These are phyloP conservation scores for Datisca glomerata DNA, from an alignment of 306 rosid genomes.

Conservation along the genomic window DNA sequence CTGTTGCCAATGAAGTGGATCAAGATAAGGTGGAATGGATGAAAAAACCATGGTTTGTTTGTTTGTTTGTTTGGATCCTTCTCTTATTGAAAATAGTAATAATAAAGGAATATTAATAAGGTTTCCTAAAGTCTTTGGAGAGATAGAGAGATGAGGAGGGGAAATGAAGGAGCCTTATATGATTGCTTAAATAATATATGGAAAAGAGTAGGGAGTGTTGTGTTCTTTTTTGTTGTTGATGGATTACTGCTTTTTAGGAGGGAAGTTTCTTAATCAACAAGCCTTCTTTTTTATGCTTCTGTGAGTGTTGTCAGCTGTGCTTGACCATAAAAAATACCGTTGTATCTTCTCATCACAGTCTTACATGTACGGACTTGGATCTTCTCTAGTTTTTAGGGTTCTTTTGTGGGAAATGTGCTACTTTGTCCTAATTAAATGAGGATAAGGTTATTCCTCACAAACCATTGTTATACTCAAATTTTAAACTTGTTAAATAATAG, in stretches of 20 bases:
- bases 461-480: no score
- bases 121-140: slow-evolving; percentile 23
- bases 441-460: no score
- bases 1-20: slow-evolving; percentile 92
- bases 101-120: no score
- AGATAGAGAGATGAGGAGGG: slow-evolving; percentile 16
- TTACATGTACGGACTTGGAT: no score
- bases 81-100: no score
- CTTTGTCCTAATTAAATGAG: no score
- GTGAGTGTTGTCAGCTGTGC: neutral
- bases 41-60: slow-evolving; percentile 76
- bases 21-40: slow-evolving; percentile 81
- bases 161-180: no score
- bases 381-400: slow-evolving; percentile 69
- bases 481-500: no score
- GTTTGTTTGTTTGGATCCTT: slow-evolving; percentile 25
- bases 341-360: no score
- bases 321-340: no score
- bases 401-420: no score
- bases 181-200: no score
- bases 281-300: neutral
- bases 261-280: neutral
- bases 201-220: slow-evolving; percentile 49
- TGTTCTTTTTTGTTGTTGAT: slow-evolving; percentile 47
- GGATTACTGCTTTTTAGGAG: neutral